A percentile compares a stretch with the other conserved stretches of the same genome.
These are phyloP conservation scores for Didymella pomorum DNA, from an alignment of 2,329 filamentous ascomycete genomes.

Conservation along the genomic window DNA sequence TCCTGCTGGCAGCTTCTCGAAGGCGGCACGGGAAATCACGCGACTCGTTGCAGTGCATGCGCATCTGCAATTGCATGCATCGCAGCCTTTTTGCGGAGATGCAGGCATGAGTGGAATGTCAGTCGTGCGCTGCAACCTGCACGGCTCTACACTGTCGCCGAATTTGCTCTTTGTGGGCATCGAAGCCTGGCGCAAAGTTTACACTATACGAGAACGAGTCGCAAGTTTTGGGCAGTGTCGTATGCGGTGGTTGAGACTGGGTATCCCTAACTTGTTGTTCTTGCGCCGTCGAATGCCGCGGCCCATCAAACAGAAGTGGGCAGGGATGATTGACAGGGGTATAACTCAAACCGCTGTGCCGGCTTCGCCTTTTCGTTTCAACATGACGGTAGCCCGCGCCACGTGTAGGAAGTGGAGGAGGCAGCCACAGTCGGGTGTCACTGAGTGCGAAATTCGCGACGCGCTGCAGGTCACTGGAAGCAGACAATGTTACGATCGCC, in stretches of 20 bases:
- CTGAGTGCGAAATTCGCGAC: constrained; percentile 8
- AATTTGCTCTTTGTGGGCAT: constrained; percentile 6
- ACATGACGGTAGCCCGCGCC: constrained; percentile 34
- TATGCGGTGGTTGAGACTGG: constrained; percentile 22
- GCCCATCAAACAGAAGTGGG: constrained; percentile 20
- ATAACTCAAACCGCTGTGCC: constrained; percentile 35
- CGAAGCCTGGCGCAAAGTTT: constrained; percentile 20
- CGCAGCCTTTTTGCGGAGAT: constrained; percentile 9
- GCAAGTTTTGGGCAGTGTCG: constrained; percentile 20
- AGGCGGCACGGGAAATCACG: constrained; percentile 37
- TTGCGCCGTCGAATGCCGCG: constrained; percentile 31
- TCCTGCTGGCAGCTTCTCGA: constrained; percentile 40
- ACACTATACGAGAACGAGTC: constrained; percentile 11
- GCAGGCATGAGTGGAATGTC: constrained; percentile 13
- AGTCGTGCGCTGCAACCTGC: constrained; percentile 4
- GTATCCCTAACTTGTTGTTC: constrained; percentile 26
- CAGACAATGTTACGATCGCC: constrained; percentile 23
- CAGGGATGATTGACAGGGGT: constrained; percentile 33
- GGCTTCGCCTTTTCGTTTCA: constrained; percentile 41
- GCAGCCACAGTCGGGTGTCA: constrained; percentile 29
- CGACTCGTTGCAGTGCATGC: constrained; percentile 35
- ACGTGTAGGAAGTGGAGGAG: constrained; percentile 32
- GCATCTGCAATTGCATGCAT: constrained; percentile 12
- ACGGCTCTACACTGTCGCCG: background rate
- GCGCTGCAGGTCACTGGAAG: constrained; percentile 25